Evolutionary conservation across 23 red algal genomes (phyloP), one percentile per base, ranked within the genome.

Genomic region (Gracilaria vermiculophylla): DNA sequence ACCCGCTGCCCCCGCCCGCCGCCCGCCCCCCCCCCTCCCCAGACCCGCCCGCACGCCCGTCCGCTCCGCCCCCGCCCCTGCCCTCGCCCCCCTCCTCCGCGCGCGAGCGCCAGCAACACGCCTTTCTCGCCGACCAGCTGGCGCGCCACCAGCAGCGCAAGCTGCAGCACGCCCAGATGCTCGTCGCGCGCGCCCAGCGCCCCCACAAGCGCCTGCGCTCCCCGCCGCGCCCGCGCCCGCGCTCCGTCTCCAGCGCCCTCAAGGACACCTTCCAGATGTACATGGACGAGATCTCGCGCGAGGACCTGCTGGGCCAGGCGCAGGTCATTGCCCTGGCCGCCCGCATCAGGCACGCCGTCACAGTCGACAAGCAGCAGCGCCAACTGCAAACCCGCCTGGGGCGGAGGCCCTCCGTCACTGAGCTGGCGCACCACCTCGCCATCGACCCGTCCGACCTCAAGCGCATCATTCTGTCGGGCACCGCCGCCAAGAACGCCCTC

Each of bases 261-360:
- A 76, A 62, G 69, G 92, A 94, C 75, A 83, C 92, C 44, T 88
- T 94, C 35, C 84, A 73, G 76, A 69, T 53, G 52, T 95, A 95
- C 56, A 85, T 95, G 86, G 85, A 75, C 10, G 93, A 91, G 57
- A 95, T 95, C 37, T 78, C 65, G 35, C 71, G 86, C 14, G 21
- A 36, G 9, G 70, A 95, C 36, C 73, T 91, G 2, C 25, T 95
- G 33, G 57, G 56, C 15, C 86, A 91, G 43, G 51, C 76, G 3
- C 76, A 90, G 33, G 86, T 90, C 24, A 56, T 91, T 47, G 62
- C 25, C 10, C 86, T 95, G 16, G 93, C 93, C 11, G 29, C 51
- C 44, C 75, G 66, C 15, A 84, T 95, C 53, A 74, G 74, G 69
- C 20, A 62, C 14, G 42, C 58, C 23, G 69, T 83, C 40, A 17